Percentiles rank a stretch among this genome's conserved stretches.
Conservation (phyloP, 805 yeast genomes). For the Saturnispora mendoncae region DNA sequence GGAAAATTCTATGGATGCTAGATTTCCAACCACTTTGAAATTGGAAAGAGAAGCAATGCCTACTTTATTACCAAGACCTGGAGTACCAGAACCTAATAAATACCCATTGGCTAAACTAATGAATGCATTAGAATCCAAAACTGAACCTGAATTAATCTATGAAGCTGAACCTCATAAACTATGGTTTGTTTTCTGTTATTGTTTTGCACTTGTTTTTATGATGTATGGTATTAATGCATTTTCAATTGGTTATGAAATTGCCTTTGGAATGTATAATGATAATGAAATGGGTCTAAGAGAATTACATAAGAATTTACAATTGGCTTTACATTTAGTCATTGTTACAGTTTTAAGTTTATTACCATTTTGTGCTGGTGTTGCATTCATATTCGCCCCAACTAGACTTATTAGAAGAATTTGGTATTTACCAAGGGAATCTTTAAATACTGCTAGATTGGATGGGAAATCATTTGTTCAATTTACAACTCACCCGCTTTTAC, state of each 20-base stretch:
- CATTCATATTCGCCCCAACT: constrained; percentile 51
- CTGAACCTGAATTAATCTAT: constrained; percentile 64
- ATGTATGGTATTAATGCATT: constrained; percentile 51
- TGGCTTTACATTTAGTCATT: constrained; percentile 23
- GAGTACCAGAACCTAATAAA: constrained; percentile 64
- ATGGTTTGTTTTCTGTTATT: constrained; percentile 61
- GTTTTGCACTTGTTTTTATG: constrained; percentile 58
- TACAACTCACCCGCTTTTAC: constrained; percentile 67
- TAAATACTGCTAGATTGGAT: constrained; percentile 34
- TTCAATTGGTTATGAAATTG: constrained; percentile 25
- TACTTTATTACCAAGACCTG: constrained; percentile 63
- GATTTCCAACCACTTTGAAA: constrained; percentile 56
- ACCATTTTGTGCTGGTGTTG: constrained; percentile 34
- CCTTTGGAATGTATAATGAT: constrained; percentile 21
- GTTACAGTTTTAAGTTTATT: constrained; percentile 33
- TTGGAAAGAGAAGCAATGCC: constrained; percentile 56
- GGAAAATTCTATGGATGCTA: constrained; percentile 41
- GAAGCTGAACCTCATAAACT: constrained; percentile 78
- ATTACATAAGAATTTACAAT: constrained; percentile 20
- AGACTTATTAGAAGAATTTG: constrained; percentile 67
- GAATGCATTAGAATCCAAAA: constrained; percentile 40
- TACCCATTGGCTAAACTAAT: constrained; percentile 55
- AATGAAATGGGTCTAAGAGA: constrained; percentile 26
- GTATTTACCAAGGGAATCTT: constrained; percentile 43
- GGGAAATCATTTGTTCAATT: constrained; percentile 41